phyloP scores from a whole-genome alignment of 805 yeast genomes.

The Maudiozyma bulderi region DNA sequence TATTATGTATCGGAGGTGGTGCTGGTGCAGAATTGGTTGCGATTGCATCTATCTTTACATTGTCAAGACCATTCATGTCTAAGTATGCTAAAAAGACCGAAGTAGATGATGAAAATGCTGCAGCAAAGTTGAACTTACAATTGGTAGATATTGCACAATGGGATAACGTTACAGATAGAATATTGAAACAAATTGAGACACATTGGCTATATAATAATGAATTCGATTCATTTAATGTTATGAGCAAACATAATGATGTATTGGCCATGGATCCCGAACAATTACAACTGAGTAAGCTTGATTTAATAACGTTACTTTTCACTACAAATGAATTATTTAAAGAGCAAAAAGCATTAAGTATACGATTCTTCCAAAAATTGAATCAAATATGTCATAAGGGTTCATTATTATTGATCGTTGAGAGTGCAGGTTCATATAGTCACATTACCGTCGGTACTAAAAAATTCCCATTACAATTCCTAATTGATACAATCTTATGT shows the following conservation, averaged over 20 bases:
- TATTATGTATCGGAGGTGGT: conserved; percentile 77
- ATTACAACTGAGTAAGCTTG: conserved; percentile 23
- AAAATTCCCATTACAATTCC: conserved; percentile 71
- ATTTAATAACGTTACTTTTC: conserved; percentile 64
- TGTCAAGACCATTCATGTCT: conserved; percentile 21
- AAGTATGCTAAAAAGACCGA: conserved; percentile 7
- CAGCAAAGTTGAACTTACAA: conserved; percentile 33
- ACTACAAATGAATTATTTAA: conserved; percentile 82
- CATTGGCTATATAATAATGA: conserved; percentile 45
- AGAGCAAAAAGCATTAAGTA: conserved; percentile 52
- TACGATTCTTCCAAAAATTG: conserved; percentile 47
- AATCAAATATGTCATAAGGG: conserved; percentile 45
- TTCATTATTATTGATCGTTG: conserved; percentile 56
- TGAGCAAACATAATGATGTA: conserved; percentile 32
- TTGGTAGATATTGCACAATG: conserved; percentile 77
- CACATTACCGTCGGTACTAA: conserved; percentile 68
- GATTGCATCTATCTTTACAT: conserved; percentile 46
- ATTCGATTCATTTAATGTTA: conserved; percentile 24
- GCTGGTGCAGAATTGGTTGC: conserved; percentile 75
- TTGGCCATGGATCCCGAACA: conserved; percentile 22
- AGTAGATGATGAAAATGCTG: neutral
- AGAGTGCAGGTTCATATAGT: conserved; percentile 86
- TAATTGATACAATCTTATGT: conserved; percentile 61
- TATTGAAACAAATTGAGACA: conserved; percentile 33
- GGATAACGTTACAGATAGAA: conserved; percentile 41